These are phyloP conservation scores for Naematelia encephala DNA, from an alignment of 768 basidiomycete genomes.

Conservation along the genomic window DNA sequence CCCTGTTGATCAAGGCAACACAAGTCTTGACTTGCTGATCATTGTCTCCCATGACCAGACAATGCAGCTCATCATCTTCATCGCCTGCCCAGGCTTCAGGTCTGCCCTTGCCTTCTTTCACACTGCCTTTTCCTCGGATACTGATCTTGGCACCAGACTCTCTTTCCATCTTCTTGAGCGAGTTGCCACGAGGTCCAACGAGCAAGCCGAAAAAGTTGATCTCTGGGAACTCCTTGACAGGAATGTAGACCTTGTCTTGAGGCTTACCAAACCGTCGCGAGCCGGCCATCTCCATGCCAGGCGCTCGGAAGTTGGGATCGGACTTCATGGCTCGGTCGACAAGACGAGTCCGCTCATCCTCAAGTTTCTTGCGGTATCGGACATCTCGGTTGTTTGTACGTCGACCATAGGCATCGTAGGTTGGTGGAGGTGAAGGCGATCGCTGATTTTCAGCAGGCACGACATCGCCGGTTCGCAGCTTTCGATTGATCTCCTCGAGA, in stretches of 20 bases:
- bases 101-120: slow-evolving; percentile 96
- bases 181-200: slow-evolving; percentile 97
- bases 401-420: slow-evolving; percentile 95
- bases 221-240: slow-evolving; percentile 99
- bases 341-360: slow-evolving; percentile 69
- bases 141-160: slow-evolving; percentile 98
- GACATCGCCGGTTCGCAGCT: slow-evolving; percentile 87
- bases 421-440: slow-evolving; percentile 93
- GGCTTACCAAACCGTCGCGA: slow-evolving; percentile 84
- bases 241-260: slow-evolving; percentile 97
- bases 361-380: slow-evolving; percentile 84
- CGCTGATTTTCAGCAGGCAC: slow-evolving; percentile 93
- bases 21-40: slow-evolving; percentile 88
- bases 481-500: slow-evolving; percentile 95
- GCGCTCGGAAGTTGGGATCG: slow-evolving; percentile 96
- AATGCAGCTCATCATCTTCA: slow-evolving; percentile 97
- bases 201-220: slow-evolving; percentile 99
- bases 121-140: slow-evolving; percentile 95
- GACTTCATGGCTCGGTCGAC: slow-evolving; percentile 96
- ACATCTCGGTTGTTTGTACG: slow-evolving; percentile 98
- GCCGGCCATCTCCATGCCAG: slow-evolving; percentile 86
- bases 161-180: slow-evolving; percentile 98
- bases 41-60: slow-evolving; percentile 86
- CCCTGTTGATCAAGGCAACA: slow-evolving; percentile 92
- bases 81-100: slow-evolving; percentile 93